A percentile compares a stretch with the other conserved stretches of the same genome.
These are phyloP conservation scores for Beauveria medogensis DNA, from an alignment of 2,329 filamentous ascomycete genomes.

Conservation along the genomic window DNA sequence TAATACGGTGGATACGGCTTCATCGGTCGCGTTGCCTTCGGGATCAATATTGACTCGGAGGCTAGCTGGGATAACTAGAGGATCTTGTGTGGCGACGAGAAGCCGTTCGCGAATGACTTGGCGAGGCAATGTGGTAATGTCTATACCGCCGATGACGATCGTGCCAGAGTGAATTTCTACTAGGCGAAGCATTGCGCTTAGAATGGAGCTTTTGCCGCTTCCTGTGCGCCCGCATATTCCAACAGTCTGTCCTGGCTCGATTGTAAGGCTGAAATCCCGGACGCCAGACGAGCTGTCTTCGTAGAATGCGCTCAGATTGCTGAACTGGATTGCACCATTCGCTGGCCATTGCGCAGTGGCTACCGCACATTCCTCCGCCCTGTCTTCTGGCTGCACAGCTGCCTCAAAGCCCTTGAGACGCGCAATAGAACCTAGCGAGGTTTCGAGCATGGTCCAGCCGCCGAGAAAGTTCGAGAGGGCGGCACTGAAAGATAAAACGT, in stretches of 20 bases:
- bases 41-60: no score
- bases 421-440: constrained; percentile 17
- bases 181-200: constrained; percentile 26
- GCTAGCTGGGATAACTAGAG: no score
- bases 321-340: constrained; percentile 4
- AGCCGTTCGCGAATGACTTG: no score
- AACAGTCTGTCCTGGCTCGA: constrained; percentile 18
- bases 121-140: no score
- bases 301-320: no score
- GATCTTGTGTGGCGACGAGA: no score
- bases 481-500: no score
- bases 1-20: no score
- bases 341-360: constrained; percentile 17
- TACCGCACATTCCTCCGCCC: constrained; percentile 9
- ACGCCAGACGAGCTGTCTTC: background rate
- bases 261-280: constrained; percentile 13
- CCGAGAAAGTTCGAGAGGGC: no score
- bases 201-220: constrained; percentile 28
- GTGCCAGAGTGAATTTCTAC: constrained; percentile 20
- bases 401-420: constrained; percentile 17
- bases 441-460: constrained; percentile 22
- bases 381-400: constrained; percentile 14
- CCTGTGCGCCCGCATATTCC: constrained; percentile 21
- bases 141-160: no score
- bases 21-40: no score